These are phyloP conservation scores for Glarea lozoyensis DNA, from an alignment of 495 filamentous ascomycete genomes.

Conservation along the genomic window DNA sequence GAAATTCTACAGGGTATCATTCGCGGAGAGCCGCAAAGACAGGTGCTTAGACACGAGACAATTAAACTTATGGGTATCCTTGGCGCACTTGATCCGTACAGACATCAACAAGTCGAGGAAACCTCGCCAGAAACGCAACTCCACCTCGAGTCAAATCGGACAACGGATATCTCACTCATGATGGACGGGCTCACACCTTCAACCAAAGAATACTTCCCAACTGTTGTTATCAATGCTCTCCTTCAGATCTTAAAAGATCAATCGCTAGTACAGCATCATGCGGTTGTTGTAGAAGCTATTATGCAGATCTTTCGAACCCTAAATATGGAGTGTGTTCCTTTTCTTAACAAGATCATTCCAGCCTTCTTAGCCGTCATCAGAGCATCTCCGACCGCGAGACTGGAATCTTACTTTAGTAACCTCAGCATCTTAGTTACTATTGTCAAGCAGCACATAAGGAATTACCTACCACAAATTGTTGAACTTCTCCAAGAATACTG, in stretches of 20 bases:
- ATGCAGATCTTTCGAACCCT: conserved; percentile 98
- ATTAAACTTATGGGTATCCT: conserved; percentile 94
- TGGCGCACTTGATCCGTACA: conserved; percentile 94
- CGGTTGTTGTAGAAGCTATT: conserved; percentile 93
- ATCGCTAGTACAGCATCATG: conserved; percentile 82
- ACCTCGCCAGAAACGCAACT: conserved; percentile 53
- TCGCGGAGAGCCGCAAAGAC: conserved; percentile 72
- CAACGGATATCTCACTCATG: conserved; percentile 93
- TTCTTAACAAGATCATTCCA: conserved; percentile 85
- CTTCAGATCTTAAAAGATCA: conserved; percentile 84
- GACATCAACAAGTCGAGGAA: conserved; percentile 70
- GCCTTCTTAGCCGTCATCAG: conserved; percentile 84
- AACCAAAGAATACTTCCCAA: conserved; percentile 96
- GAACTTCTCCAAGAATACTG: conserved; percentile 79
- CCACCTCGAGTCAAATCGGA: conserved; percentile 48
- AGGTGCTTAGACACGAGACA: conserved; percentile 78
- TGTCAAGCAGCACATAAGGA: conserved; percentile 90
- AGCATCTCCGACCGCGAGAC: conserved; percentile 57
- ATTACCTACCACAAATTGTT: conserved; percentile 76
- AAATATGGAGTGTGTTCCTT: conserved; percentile 89
- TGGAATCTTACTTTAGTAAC: conserved; percentile 96
- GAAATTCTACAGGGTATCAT: conserved; percentile 90
- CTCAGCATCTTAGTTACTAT: conserved; percentile 87
- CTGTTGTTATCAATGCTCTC: conserved; percentile 91
- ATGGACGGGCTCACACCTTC: conserved; percentile 97